A percentile compares a stretch with the other conserved stretches of the same genome.
phyloP scores from a whole-genome alignment of 1,284 basidiomycete species.

The Ganoderma meredithae region DNA sequence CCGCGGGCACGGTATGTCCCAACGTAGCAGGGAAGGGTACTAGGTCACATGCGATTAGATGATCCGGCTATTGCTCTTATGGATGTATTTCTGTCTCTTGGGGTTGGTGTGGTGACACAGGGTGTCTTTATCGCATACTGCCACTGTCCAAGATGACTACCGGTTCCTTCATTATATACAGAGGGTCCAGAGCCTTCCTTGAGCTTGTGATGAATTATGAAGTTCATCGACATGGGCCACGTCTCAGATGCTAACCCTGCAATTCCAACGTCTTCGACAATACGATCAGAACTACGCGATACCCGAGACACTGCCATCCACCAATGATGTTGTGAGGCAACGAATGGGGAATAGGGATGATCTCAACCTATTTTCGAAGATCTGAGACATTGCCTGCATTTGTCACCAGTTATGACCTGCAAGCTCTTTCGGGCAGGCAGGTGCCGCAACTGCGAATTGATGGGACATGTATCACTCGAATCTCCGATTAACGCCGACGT shows the following conservation, averaged over 20 bases:
- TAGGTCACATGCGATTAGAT: not conserved
- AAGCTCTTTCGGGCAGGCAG: not conserved
- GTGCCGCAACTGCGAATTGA: not conserved
- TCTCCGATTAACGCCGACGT: not conserved
- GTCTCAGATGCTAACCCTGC: no score
- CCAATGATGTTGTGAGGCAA: not conserved
- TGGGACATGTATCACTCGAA: no score
- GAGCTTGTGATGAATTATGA: no score
- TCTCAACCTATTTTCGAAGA: no score
- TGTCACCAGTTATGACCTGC: not conserved
- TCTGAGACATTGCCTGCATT: not conserved
- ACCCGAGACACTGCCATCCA: not conserved
- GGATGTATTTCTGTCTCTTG: not conserved
- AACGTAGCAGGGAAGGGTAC: not conserved
- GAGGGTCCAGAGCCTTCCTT: no score
- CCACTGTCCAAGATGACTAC: no score
- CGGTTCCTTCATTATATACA: no score
- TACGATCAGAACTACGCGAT: not conserved
- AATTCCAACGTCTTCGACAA: no score
- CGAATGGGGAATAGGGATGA: no score
- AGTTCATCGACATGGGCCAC: no score
- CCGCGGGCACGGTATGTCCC: constrained; percentile 35
- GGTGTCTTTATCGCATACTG: no score
- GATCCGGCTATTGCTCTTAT: not conserved
- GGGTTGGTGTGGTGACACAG: no score